These are phyloP conservation scores for Mycena filopes DNA, from an alignment of 768 basidiomycete genomes.

Conservation along the genomic window DNA sequence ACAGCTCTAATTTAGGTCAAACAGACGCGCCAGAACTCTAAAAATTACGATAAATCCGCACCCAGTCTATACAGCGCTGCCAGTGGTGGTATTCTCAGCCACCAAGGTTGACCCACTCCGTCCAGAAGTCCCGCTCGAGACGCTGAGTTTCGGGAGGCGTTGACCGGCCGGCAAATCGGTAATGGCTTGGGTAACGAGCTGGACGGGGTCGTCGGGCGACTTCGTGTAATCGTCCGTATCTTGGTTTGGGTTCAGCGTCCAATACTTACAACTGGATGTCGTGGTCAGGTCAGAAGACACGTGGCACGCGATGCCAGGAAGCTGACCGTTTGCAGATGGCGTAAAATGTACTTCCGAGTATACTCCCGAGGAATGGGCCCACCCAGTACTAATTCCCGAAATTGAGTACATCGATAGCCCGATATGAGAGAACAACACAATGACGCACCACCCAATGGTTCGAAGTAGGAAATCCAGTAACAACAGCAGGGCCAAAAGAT, in stretches of 20 bases:
- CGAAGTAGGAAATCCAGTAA: slow-evolving; percentile 64
- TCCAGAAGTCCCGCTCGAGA: slow-evolving; percentile 21
- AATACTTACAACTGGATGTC: slow-evolving; percentile 56
- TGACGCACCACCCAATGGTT: slow-evolving; percentile 71
- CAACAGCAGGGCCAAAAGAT: slow-evolving; percentile 75
- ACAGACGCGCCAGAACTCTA: background rate
- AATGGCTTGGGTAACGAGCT: slow-evolving; percentile 32
- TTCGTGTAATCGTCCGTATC: slow-evolving; percentile 51
- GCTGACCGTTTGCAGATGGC: slow-evolving; percentile 60
- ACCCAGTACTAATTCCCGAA: slow-evolving; percentile 67
- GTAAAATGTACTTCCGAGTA: slow-evolving; percentile 70
- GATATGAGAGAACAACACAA: background rate
- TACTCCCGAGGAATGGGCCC: slow-evolving; percentile 73
- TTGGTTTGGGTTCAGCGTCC: slow-evolving; percentile 60
- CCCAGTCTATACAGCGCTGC: slow-evolving; percentile 2
- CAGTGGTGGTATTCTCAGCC: background rate
- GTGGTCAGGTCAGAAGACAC: slow-evolving; percentile 5
- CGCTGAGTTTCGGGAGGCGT: slow-evolving; percentile 25
- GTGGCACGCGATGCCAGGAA: background rate
- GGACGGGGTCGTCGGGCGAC: slow-evolving; percentile 52
- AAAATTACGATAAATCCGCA: background rate
- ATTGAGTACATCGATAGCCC: slow-evolving; percentile 9
- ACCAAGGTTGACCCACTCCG: slow-evolving; percentile 21
- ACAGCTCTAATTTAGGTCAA: background rate
- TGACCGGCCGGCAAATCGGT: slow-evolving; percentile 25